Evolutionary conservation across 2,329 filamentous ascomycete species (phyloP).

Genomic region (Zymoseptoria pseudotritici): DNA sequence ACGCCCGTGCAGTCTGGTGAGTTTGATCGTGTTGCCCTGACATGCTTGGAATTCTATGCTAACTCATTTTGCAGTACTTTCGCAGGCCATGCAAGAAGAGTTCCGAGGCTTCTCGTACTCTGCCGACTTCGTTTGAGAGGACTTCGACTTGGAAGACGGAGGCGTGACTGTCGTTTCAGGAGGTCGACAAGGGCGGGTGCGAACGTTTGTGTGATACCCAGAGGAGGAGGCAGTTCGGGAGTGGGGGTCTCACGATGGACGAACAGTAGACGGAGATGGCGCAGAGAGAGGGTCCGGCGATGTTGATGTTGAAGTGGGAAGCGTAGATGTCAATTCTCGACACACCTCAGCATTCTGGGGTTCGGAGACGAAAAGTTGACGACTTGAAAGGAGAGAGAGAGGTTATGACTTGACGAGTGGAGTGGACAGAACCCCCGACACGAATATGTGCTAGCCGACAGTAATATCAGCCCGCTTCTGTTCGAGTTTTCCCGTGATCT

Average conservation of each 20-base stretch:
- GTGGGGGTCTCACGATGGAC: no score
- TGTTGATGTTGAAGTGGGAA: background rate
- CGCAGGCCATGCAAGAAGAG: conserved; percentile 98
- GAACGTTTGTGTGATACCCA: background rate
- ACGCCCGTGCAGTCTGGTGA: conserved; percentile 95
- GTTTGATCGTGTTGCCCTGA: conserved; percentile 29
- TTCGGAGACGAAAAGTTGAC: background rate
- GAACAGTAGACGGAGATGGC: background rate
- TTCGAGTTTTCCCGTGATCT: background rate
- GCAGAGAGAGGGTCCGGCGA: no score
- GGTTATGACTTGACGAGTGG: background rate
- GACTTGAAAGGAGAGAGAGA: background rate
- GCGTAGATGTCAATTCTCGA: background rate
- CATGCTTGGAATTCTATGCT: conserved; percentile 15
- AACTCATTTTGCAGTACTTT: conserved; percentile 59
- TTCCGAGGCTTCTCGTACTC: conserved; percentile 99
- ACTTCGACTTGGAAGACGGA: background rate
- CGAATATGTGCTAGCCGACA: background rate
- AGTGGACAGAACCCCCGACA: background rate
- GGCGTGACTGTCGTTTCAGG: background rate
- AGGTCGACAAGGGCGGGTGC: background rate
- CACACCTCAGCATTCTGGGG: background rate
- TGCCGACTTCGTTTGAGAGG: conserved; percentile 70
- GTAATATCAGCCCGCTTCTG: background rate
- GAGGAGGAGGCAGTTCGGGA: background rate